phyloP scores from a whole-genome alignment of 73 alveolate species.

The Diophrys sp. region DNA sequence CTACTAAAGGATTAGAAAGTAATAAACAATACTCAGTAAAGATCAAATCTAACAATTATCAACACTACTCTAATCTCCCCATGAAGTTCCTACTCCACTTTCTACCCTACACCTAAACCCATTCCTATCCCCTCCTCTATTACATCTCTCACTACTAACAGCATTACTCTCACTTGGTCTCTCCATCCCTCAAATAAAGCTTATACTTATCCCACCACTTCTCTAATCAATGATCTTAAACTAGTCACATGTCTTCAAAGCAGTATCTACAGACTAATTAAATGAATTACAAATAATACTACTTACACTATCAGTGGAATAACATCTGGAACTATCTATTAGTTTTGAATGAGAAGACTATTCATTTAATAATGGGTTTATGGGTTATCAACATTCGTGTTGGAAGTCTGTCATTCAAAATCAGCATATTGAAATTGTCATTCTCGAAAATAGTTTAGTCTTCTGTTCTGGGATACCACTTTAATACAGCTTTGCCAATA shows the following conservation, averaged over 20 bases:
- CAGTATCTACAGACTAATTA: not conserved
- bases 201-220: slow-evolving; percentile 45
- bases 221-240: slow-evolving; percentile 22
- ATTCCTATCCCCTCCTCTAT: not conserved
- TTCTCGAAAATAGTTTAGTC: too few relatives aligned
- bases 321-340: slow-evolving; percentile 27
- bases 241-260: slow-evolving; percentile 48
- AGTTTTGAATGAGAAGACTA: slow-evolving; percentile 45
- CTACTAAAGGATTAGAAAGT: slow-evolving; percentile 28
- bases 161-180: slow-evolving; percentile 43
- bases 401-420: too few relatives aligned
- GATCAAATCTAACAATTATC: slow-evolving; percentile 35
- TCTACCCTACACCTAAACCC: slow-evolving; percentile 17
- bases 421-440: too few relatives aligned
- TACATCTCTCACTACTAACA: slow-evolving; percentile 28
- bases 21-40: slow-evolving; percentile 27
- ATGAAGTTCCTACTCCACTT: slow-evolving; percentile 34
- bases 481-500: too few relatives aligned
- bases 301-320: slow-evolving; percentile 6
- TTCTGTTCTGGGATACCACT: too few relatives aligned
- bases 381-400: too few relatives aligned
- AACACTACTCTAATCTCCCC: slow-evolving; percentile 15
- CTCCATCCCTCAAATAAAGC: slow-evolving; percentile 24
- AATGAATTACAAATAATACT: slow-evolving; percentile 7
- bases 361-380: too few relatives aligned